Evolutionary conservation across 1,139 yeast species (phyloP).

Genomic region (Arxiozyma telluris): DNA sequence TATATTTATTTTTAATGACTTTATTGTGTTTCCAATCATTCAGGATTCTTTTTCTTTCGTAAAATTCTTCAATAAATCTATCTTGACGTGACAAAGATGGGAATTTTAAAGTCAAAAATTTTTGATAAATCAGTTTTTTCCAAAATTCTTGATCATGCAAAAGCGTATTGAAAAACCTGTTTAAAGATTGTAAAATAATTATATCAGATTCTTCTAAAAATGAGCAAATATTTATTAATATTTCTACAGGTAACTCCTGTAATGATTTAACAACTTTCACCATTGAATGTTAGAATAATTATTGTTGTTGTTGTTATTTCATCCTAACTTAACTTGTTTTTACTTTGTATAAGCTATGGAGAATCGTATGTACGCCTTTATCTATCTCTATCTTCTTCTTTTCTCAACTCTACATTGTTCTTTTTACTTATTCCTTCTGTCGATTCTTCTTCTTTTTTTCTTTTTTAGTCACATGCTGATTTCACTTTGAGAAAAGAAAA

Average conservation of each 20-base stretch:
- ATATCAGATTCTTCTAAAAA: constrained; percentile 50
- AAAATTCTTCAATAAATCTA: constrained; percentile 50
- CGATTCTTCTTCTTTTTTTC: too few species aligned
- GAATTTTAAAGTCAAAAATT: constrained; percentile 40
- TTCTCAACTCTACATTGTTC: too few species aligned
- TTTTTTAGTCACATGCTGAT: too few species aligned
- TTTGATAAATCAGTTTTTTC: constrained; percentile 46
- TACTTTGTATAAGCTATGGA: too few species aligned
- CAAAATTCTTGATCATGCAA: constrained; percentile 53
- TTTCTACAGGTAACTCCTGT: constrained; percentile 46
- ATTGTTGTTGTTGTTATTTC: background rate
- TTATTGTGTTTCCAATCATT: constrained; percentile 48
- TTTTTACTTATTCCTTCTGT: too few species aligned
- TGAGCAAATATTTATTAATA: constrained; percentile 47
- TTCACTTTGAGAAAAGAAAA: too few species aligned
- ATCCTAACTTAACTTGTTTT: background rate
- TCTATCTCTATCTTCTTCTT: too few species aligned
- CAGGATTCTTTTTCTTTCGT: constrained; percentile 37
- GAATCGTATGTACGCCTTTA: too few species aligned
- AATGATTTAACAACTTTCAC: constrained; percentile 1
- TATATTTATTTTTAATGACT: constrained; percentile 30
- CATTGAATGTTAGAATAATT: background rate
- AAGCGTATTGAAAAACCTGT: constrained; percentile 43
- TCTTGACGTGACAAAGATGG: constrained; percentile 48
- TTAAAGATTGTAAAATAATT: constrained; percentile 42